Conservation (phyloP, 1,284 basidiomycete genomes). For the Leccinum olivaceoglutinosum region DNA sequence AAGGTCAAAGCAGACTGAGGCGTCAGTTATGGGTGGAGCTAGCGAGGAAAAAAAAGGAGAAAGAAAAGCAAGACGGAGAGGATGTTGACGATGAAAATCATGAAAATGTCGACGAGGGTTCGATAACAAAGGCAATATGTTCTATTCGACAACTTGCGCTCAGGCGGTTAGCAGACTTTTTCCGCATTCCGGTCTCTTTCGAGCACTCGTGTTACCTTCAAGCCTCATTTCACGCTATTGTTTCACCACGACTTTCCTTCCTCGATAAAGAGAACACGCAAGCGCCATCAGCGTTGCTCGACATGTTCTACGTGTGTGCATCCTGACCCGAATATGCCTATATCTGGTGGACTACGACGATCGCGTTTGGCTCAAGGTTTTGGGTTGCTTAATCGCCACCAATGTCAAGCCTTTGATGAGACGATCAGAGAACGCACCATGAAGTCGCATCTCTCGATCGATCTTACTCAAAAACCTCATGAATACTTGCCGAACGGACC, state of each 20-base stretch:
- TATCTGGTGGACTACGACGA: conserved; percentile 72
- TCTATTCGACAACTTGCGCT: conserved; percentile 78
- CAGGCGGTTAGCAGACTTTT: conserved; percentile 87
- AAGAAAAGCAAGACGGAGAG: conserved; percentile 35
- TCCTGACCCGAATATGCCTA: conserved; percentile 49
- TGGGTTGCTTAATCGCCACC: conserved; percentile 74
- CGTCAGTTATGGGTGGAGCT: conserved; percentile 17
- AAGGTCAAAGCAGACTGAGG: conserved; percentile 15
- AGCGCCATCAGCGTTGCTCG: conserved; percentile 84
- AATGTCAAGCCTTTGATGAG: conserved; percentile 79
- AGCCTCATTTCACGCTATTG: conserved; percentile 64
- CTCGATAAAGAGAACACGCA: conserved; percentile 89
- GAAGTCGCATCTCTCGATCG: conserved; percentile 67
- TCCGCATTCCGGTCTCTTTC: conserved; percentile 66
- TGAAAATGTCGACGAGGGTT: conserved; percentile 30
- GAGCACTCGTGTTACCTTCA: conserved; percentile 73
- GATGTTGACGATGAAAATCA: conserved; percentile 23
- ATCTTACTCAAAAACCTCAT: conserved; percentile 71
- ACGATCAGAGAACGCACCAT: conserved; percentile 55
- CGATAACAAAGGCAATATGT: conserved; percentile 45
- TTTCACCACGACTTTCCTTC: conserved; percentile 76
- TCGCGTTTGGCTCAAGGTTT: conserved; percentile 71
- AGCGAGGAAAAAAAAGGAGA: conserved; percentile 30
- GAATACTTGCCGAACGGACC: conserved; percentile 56
- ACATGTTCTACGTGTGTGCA: conserved; percentile 84